phyloP scores from a whole-genome alignment of 2,329 filamentous ascomycete genomes.

The Emmonsia crescens region DNA sequence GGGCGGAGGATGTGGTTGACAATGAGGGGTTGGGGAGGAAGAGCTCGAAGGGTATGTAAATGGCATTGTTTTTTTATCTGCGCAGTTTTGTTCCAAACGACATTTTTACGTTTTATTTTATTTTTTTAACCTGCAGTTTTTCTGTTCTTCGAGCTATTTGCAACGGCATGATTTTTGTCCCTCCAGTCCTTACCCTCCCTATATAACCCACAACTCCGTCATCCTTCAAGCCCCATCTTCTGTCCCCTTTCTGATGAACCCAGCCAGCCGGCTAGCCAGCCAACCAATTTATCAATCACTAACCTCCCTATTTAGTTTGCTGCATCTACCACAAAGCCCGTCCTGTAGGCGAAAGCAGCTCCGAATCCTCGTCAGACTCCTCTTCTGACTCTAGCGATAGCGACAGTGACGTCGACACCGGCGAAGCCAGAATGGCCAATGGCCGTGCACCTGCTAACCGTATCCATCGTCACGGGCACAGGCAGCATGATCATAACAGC shows the following conservation, averaged over 20 bases:
- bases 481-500: conserved; percentile 10
- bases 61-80: neutral
- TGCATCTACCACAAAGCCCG: conserved; percentile 93
- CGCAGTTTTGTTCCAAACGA: neutral
- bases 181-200: neutral
- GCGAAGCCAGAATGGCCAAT: conserved; percentile 16
- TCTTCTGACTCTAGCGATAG: conserved; percentile 41
- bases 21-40: conserved; percentile 93
- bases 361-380: conserved; percentile 38
- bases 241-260: neutral
- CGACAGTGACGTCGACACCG: conserved; percentile 25
- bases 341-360: conserved; percentile 68
- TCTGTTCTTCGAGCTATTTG: neutral
- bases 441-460: conserved; percentile 4
- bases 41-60: conserved; percentile 70
- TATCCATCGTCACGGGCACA: conserved; percentile 9
- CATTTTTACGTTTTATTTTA: neutral
- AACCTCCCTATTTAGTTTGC: conserved; percentile 56
- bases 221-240: neutral
- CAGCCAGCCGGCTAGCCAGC: neutral
- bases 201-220: neutral
- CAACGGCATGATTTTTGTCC: neutral
- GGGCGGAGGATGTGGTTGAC: conserved; percentile 87
- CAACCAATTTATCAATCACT: neutral
- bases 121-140: neutral